These are phyloP conservation scores for Asterochloris sp. DNA, from an alignment of 139 green algal species.

Conservation along the genomic window DNA sequence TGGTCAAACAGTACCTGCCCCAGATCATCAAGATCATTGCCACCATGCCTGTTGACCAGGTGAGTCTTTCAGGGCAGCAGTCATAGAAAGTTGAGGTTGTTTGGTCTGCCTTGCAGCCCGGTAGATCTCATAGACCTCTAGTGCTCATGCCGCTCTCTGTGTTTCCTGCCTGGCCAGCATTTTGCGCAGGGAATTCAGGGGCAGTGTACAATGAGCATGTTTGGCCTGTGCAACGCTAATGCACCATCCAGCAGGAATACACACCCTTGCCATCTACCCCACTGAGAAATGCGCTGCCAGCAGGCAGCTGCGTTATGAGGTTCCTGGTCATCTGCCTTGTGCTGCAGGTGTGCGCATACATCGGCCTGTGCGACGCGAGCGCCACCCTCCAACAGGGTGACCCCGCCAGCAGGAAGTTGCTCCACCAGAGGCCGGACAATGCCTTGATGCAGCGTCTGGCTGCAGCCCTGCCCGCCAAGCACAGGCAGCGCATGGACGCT, in stretches of 20 bases:
- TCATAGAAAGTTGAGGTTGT: too few species aligned
- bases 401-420: constrained; percentile 18
- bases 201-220: too few species aligned
- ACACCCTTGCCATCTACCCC: too few species aligned
- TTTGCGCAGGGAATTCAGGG: too few species aligned
- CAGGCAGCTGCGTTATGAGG: background rate
- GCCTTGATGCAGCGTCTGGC: constrained; percentile 2
- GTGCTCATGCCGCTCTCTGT: too few species aligned
- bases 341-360: constrained; percentile 55
- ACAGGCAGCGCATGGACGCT: background rate
- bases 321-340: background rate
- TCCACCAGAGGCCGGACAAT: background rate
- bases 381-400: constrained; percentile 6
- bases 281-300: too few species aligned
- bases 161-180: too few species aligned
- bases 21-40: constrained; percentile 33
- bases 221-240: too few species aligned
- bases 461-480: constrained; percentile 3
- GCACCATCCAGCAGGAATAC: too few species aligned
- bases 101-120: too few species aligned
- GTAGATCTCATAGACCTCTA: too few species aligned
- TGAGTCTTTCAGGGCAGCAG: background rate
- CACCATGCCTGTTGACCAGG: constrained; percentile 26
- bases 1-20: constrained; percentile 55
- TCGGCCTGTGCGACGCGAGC: constrained; percentile 53